Evolutionary conservation across 768 basidiomycete species (phyloP).

Genomic region (Phylloporus scabripes): DNA sequence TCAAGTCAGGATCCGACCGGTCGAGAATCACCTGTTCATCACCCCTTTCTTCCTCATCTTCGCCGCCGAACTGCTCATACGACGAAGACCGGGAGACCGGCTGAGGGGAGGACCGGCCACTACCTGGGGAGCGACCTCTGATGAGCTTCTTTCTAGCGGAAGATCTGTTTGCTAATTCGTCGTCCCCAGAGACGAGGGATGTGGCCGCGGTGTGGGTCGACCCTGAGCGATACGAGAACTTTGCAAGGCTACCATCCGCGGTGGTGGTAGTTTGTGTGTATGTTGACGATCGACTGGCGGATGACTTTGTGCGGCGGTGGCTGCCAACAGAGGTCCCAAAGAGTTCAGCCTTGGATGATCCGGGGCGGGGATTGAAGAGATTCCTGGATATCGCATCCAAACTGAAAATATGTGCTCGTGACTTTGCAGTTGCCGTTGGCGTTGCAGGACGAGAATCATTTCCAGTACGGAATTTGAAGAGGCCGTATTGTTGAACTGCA

Average conservation of each 20-base stretch:
- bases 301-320: constrained; percentile 58
- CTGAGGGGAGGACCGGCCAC: constrained; percentile 32
- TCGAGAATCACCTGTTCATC: constrained; percentile 42
- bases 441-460: constrained; percentile 77
- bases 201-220: constrained; percentile 64
- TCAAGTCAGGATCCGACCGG: constrained; percentile 70
- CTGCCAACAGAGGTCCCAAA: constrained; percentile 69
- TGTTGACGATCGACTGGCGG: constrained; percentile 65
- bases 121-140: constrained; percentile 42
- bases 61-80: constrained; percentile 31
- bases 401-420: constrained; percentile 77
- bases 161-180: constrained; percentile 44
- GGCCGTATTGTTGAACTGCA: constrained; percentile 79
- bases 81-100: constrained; percentile 42
- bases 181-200: constrained; percentile 55
- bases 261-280: constrained; percentile 68
- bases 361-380: constrained; percentile 70
- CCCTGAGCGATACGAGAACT: constrained; percentile 66
- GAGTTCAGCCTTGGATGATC: constrained; percentile 65
- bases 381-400: constrained; percentile 88
- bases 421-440: constrained; percentile 70
- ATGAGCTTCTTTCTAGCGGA: constrained; percentile 43
- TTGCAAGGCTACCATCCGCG: constrained; percentile 60
- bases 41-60: constrained; percentile 43
- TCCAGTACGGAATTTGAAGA: constrained; percentile 83